Evolutionary conservation across 108 stramenopile genomes (phyloP).

Genomic region (Craspedostauros australis): DNA sequence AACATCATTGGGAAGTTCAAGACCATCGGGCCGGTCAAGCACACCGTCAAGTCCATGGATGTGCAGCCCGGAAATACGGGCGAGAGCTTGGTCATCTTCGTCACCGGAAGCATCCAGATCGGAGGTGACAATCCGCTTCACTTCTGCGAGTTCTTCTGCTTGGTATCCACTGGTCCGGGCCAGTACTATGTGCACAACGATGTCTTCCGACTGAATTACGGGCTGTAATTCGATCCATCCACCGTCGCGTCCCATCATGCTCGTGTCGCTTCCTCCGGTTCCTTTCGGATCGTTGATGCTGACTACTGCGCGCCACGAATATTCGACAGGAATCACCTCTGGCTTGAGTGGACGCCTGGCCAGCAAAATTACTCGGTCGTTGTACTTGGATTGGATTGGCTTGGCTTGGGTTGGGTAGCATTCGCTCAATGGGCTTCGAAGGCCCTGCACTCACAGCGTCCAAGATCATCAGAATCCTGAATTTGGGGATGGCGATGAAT

Average conservation of each 20-base stretch:
- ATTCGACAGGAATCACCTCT: no score
- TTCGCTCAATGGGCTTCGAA: no score
- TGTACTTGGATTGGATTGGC: no score
- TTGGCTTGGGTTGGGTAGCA: no score
- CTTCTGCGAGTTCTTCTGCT: slow-evolving; percentile 91
- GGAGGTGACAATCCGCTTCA: slow-evolving; percentile 92
- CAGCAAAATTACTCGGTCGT: no score
- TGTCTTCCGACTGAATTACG: slow-evolving; percentile 93
- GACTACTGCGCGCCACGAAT: no score
- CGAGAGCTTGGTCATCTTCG: slow-evolving; percentile 77
- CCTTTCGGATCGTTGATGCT: no score
- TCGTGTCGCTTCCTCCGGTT: no score
- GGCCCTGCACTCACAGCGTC: no score
- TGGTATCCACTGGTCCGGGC: slow-evolving; percentile 78
- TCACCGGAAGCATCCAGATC: slow-evolving; percentile 71
- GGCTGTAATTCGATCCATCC: slow-evolving; percentile 72
- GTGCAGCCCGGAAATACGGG: slow-evolving; percentile 67
- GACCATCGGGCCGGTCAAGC: slow-evolving; percentile 53
- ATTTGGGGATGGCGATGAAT: not conserved
- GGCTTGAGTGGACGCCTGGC: no score
- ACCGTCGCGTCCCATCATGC: no score
- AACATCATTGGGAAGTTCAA: slow-evolving; percentile 65
- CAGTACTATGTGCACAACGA: slow-evolving; percentile 93
- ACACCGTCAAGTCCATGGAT: slow-evolving; percentile 75
- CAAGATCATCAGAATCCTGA: not conserved